These are phyloP conservation scores for Fusarium tupiense DNA, from an alignment of 2,329 filamentous ascomycete species.

Conservation along the genomic window DNA sequence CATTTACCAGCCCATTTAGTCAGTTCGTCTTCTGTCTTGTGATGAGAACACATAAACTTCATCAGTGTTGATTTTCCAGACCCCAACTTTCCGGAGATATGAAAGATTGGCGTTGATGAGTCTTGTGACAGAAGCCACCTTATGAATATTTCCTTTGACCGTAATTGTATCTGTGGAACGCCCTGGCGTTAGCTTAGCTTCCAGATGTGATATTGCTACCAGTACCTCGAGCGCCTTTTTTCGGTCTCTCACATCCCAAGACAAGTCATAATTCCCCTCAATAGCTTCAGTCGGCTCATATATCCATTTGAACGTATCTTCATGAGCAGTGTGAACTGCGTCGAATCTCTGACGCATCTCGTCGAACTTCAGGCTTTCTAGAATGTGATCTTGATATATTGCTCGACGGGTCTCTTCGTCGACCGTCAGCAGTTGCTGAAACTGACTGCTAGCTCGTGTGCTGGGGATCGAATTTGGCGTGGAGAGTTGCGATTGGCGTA, in stretches of 20 bases:
- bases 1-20: background rate
- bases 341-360: background rate
- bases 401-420: accelerated
- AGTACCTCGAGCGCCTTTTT: background rate
- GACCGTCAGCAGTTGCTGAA: background rate
- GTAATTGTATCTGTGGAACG: background rate
- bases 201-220: accelerated
- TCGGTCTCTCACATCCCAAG: background rate
- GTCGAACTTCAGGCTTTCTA: background rate
- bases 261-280: background rate
- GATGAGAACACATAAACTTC: background rate
- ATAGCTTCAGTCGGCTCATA: accelerated
- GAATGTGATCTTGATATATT: background rate
- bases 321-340: background rate
- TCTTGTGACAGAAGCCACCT: background rate
- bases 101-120: background rate
- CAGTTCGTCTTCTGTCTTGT: background rate
- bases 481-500: background rate
- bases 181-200: background rate
- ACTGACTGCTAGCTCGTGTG: accelerated
- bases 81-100: background rate
- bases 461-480: accelerated
- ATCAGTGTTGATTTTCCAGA: background rate
- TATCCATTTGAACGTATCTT: background rate
- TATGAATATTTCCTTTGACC: no score